Percentiles rank a stretch among this genome's conserved stretches.
These are phyloP conservation scores for Trichophyton equinum DNA, from an alignment of 2,329 filamentous ascomycete species.

Conservation along the genomic window DNA sequence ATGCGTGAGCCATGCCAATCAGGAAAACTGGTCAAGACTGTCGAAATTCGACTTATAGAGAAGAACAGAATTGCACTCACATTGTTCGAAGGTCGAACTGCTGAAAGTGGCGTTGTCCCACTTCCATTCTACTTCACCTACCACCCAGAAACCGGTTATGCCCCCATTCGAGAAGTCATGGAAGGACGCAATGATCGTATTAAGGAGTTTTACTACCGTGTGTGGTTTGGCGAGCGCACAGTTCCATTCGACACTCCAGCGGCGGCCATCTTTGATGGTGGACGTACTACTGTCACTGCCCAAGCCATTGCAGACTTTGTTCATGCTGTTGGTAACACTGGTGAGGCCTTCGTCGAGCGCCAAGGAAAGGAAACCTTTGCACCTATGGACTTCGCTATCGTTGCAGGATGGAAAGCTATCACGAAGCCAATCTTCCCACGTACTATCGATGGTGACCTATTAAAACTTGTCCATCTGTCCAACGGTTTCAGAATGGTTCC, in stretches of 20 bases:
- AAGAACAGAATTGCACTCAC: conserved; percentile 74
- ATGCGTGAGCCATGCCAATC: conserved; percentile 79
- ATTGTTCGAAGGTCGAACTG: conserved; percentile 86
- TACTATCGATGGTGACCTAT: conserved; percentile 85
- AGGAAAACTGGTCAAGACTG: conserved; percentile 76
- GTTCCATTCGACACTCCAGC: conserved; percentile 75
- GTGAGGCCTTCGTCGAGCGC: conserved; percentile 91
- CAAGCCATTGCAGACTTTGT: conserved; percentile 97
- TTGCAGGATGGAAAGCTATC: conserved; percentile 98
- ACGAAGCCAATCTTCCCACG: conserved; percentile 98
- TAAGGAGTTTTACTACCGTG: conserved; percentile 97
- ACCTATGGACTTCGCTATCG: conserved; percentile 97
- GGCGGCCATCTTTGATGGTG: conserved; percentile 80
- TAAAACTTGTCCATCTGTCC: conserved; percentile 92
- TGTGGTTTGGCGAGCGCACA: conserved; percentile 85
- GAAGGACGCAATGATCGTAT: conserved; percentile 89
- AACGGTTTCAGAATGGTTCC: conserved; percentile 98
- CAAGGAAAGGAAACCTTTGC: conserved; percentile 89
- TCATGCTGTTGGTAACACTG: conserved; percentile 95
- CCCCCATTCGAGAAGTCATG: conserved; percentile 97
- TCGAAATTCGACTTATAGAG: conserved; percentile 65
- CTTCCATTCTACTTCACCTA: conserved; percentile 83
- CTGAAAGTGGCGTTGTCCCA: conserved; percentile 66
- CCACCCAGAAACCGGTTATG: conserved; percentile 88
- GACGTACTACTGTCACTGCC: conserved; percentile 70